Base-by-base conservation (phyloP, 2,329 filamentous ascomycete species). In the Aspergillus sp. region DNA sequence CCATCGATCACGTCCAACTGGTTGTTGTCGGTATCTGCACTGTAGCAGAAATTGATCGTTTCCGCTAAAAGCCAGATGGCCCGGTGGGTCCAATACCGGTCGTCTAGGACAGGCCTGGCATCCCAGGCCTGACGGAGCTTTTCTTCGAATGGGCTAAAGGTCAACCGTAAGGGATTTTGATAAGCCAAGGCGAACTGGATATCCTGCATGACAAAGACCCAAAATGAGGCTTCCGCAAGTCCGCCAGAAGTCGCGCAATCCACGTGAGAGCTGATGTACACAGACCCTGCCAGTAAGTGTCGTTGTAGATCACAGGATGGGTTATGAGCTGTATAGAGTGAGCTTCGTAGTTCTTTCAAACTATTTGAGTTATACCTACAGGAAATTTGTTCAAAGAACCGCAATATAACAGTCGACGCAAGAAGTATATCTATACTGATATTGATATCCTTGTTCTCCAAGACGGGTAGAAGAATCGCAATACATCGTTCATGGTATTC, bases 201-300 rank as follows among this genome's bases (percentile, higher is more conserved):
- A 46, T 66, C 63, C 44, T 66, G 63, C 50, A 63, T 61, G 3
- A 66, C 61, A 41, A 63, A 66, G 7, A 62, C 55, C 63, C 63
- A 66, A 48, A 66, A 66, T 0, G 63, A 64, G 27, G 62, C 60
- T 19, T 63, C 62, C 1, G 62, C 58, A 12, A 66, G 59, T 5
- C 61, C 61, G 5, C 58, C 58, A 4, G 60, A 61, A 29, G 61
- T 59, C 2, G 61, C 62, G 38, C 60, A 64, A 46, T 62, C 62
- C 2, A 64, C 55, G 19, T 64, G 63, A 2, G 63, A 61, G 42
- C 61, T 60, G 42, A 66, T 60, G 43, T 65, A 66, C 7, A 66
- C 63, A 0, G 63, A 66, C 5, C 63, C 63, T 10, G 63, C 63
- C 9, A 65, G 54, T 30, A 66, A 60, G 44, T 66, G 63, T 27